Conservation (phyloP, 2,329 filamentous ascomycete genomes). For the Beauveria asiatica region DNA sequence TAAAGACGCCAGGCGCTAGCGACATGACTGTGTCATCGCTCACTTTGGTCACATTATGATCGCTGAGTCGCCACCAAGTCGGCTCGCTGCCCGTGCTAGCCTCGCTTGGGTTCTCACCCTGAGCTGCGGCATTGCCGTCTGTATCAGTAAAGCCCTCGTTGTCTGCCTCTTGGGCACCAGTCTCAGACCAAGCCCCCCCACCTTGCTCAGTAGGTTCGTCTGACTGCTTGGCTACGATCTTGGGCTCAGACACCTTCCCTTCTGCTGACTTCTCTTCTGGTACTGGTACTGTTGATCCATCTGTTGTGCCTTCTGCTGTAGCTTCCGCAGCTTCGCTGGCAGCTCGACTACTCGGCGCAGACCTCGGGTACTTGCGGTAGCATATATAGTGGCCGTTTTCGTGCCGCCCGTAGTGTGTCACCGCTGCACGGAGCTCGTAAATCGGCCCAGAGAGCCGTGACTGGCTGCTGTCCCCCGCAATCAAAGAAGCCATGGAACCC, state of each 20-base stretch:
- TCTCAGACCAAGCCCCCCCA: too few relatives aligned
- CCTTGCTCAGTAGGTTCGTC: background rate
- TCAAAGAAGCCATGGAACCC: slow-evolving; percentile 64
- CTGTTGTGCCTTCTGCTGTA: background rate
- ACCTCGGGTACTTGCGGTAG: slow-evolving; percentile 61
- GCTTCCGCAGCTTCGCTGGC: background rate
- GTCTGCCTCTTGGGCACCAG: background rate
- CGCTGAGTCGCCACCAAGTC: slow-evolving; percentile 72
- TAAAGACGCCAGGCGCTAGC: slow-evolving; percentile 74
- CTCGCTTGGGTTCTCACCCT: background rate
- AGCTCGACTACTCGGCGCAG: background rate
- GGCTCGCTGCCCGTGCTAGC: background rate
- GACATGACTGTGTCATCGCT: slow-evolving; percentile 64
- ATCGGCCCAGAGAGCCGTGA: slow-evolving; percentile 49
- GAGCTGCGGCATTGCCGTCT: background rate
- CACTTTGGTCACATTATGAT: slow-evolving; percentile 71
- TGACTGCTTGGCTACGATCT: background rate
- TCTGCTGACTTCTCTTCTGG: background rate
- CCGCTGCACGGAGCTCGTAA: slow-evolving; percentile 73
- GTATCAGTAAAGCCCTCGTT: background rate
- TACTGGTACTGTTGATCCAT: background rate
- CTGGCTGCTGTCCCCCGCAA: slow-evolving; percentile 44
- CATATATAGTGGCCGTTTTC: slow-evolving; percentile 96
- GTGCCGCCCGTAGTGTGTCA: slow-evolving; percentile 84
- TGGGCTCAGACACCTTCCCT: too few relatives aligned